These are phyloP conservation scores for Hemileccinum rubropunctum DNA, from an alignment of 768 basidiomycete species.

Conservation along the genomic window DNA sequence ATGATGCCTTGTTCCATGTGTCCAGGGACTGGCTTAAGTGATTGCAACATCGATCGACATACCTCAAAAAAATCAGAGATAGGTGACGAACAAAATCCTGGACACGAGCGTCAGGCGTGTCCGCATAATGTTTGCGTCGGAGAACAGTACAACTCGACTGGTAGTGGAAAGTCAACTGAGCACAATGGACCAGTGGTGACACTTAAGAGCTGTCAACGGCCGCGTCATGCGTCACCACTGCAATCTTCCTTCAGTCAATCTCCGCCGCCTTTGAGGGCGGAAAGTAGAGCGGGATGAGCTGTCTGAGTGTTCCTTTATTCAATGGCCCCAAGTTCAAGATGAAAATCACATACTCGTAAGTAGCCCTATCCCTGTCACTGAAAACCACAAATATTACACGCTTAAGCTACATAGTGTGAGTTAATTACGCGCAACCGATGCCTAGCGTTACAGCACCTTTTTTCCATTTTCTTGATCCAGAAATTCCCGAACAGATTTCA, in stretches of 20 bases:
- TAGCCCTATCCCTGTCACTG: constrained; percentile 55
- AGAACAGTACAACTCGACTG: background rate
- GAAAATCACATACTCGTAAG: constrained; percentile 56
- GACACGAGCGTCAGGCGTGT: background rate
- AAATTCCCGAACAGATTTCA: constrained; percentile 54
- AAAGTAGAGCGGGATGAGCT: constrained; percentile 64
- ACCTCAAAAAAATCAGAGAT: background rate
- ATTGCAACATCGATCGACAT: background rate
- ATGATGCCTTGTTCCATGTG: background rate
- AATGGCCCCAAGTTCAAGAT: background rate
- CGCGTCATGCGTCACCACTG: background rate
- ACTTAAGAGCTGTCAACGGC: background rate
- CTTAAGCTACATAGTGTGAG: constrained; percentile 45
- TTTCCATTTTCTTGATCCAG: constrained; percentile 49
- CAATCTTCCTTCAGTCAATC: background rate
- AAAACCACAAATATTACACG: constrained; percentile 76
- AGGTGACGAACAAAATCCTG: background rate
- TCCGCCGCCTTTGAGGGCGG: constrained; percentile 31
- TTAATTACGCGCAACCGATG: background rate
- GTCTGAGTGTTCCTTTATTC: constrained; percentile 21
- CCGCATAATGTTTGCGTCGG: background rate
- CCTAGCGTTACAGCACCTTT: constrained; percentile 31
- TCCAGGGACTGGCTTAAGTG: background rate
- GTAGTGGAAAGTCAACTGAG: background rate
- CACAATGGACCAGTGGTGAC: background rate